A percentile compares a stretch with the other conserved stretches of the same genome.
phyloP scores from a whole-genome alignment of 768 basidiomycete genomes.

The Boletellus emodensis region DNA sequence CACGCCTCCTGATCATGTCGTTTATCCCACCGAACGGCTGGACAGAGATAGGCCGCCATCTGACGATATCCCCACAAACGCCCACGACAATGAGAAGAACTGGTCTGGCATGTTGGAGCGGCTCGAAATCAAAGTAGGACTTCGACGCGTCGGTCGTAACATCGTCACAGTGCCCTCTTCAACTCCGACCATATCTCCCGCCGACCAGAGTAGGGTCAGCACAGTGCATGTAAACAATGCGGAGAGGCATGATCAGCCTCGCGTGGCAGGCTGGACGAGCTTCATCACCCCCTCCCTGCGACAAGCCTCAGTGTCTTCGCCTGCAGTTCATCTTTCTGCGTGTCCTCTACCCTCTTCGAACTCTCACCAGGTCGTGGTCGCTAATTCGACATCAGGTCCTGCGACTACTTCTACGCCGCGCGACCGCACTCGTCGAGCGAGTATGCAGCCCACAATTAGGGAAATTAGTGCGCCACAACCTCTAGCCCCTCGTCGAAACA shows the following conservation, averaged over 20 bases:
- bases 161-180: constrained; percentile 34
- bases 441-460: constrained; percentile 29
- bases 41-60: constrained; percentile 36
- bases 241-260: constrained; percentile 37
- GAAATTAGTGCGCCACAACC: constrained; percentile 42
- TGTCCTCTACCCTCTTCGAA: constrained; percentile 52
- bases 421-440: constrained; percentile 42
- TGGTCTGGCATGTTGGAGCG: constrained; percentile 44
- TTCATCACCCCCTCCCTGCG: constrained; percentile 65
- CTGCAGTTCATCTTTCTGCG: constrained; percentile 62
- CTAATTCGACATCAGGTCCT: constrained; percentile 46
- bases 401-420: constrained; percentile 45
- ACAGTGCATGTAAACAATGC: constrained; percentile 34
- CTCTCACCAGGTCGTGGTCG: constrained; percentile 44
- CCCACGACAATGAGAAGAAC: constrained; percentile 38
- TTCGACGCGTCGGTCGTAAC: constrained; percentile 43
- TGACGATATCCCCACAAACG: constrained; percentile 26
- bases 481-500: constrained; percentile 33
- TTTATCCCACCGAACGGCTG: constrained; percentile 44
- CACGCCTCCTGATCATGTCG: constrained; percentile 36
- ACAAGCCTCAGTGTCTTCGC: constrained; percentile 71
- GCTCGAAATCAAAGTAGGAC: constrained; percentile 48
- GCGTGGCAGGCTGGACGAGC: constrained; percentile 51
- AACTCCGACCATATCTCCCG: constrained; percentile 36
- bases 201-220: constrained; percentile 19